Evolutionary conservation across 2,329 filamentous ascomycete species (phyloP), one percentile per base, ranked within the genome.

Genomic region (Ceratocystis cubensis): DNA sequence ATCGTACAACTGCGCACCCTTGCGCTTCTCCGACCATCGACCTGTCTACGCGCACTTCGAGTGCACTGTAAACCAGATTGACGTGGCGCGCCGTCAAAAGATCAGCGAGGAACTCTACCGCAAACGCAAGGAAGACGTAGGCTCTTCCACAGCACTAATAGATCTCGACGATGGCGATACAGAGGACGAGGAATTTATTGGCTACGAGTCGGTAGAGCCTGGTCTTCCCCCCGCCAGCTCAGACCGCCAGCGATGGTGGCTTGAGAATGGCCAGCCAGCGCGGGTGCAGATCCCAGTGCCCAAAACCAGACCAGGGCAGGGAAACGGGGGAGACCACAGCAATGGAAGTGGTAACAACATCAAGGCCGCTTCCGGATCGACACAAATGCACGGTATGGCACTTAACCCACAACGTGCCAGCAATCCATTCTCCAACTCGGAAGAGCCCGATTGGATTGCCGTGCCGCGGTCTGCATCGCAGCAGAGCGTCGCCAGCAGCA

Each of bases 11-110:
- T 87, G 84, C 65, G 91, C 92, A 2, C 86, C 90, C 37, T 79
- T 99, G 45, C 84, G 82, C 13, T 96, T 97, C 74, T 99, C 94
- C 0, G 94, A 99, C 73, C 94, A 99, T 75, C 84, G 92, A n/a
- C 94, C 94, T 1, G 93, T 99, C 0, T 96, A 90, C 75, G 92
- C 91, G 13, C 85, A 85, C 0, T 99, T 99, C 73, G 84, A 91
- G 70, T 95, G 92, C 75, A 84, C 81, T 0, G 88, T 97, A 64
- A 92, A 81, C 70, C 85, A 94, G 57, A 79, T 97, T 10, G 84
- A 99, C 70, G 89, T 96, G 73, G 77, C 76, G 28, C 78, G 81
- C 65, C 91, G 89, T 70, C 87, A 92, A 69, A 76, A 78, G 3
- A 84, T 97, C 61, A 89, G 88, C 72, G 82, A 82, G 41, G 81